Evolutionary conservation across 2,329 filamentous ascomycete genomes (phyloP), one percentile per base, ranked within the genome.

Genomic region (Sphaceloma murrayae): DNA sequence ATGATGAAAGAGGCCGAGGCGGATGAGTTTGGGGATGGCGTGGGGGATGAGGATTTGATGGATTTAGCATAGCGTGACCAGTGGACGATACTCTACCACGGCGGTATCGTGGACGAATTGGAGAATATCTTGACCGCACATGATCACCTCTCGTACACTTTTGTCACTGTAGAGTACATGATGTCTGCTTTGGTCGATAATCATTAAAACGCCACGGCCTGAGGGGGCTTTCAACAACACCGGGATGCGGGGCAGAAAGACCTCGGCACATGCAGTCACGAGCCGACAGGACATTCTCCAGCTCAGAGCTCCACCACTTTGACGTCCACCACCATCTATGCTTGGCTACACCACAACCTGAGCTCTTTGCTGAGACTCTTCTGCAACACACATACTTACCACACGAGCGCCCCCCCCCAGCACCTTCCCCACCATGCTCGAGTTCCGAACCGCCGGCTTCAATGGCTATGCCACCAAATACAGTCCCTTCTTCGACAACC

Each of bases 401-500:
- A n/a, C 7, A 2, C 24, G 10, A 16, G 11, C 4, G 3, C 11
- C 4, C 11, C 16, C 10, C 26, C 36, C 24, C 36, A n/a, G n/a
- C n/a, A 11, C 36, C 3, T 19, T 31, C 8, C 3, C 43, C 56
- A 68, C 51, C 44, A 95, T 96, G 87, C 80, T 96, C 56, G 87
- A 95, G 67, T 96, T 85, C 67, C 82, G 85, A 52, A 96, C 91
- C 16, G 75, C 85, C 60, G 91, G 91, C 57, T 96, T 78, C 74
- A 94, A 96, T 64, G 88, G 88, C 57, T 95, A 94, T 67, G 85
- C 85, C 54, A 87, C 95, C 65, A 94, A 95, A 67, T 98, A 96
- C 72, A 96, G 89, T 46, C 91, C 91, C 5, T 98, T 95, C 70
- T 94, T 93, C 69, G 91, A 96, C 68, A 91, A 85, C 53, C 80